These are phyloP conservation scores for Uromyces viciae-fabae DNA, from an alignment of 1,284 basidiomycete species.

Conservation along the genomic window DNA sequence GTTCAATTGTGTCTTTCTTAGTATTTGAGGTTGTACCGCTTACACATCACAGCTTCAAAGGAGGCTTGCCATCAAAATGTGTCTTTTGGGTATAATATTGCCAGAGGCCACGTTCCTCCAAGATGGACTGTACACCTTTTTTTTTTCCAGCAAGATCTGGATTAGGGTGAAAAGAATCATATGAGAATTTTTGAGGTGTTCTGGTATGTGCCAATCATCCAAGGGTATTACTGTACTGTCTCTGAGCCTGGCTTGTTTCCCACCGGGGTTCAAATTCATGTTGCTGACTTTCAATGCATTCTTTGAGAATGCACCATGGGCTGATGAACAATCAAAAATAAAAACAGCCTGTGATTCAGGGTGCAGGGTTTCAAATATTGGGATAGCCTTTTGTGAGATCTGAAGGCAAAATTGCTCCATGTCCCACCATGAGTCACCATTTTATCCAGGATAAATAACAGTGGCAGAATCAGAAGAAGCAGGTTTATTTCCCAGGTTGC, in stretches of 20 bases:
- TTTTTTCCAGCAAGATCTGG: not conserved
- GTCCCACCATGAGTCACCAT: not conserved
- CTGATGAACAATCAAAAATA: not conserved
- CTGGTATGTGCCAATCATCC: not conserved
- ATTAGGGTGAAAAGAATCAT: not conserved
- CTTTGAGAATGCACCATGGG: not conserved
- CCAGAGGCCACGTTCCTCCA: not conserved
- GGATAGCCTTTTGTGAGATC: not conserved
- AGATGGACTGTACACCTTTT: not conserved
- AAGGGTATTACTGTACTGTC: not conserved
- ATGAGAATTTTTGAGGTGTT: not conserved
- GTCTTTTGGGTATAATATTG: not conserved
- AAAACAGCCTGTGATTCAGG: not conserved
- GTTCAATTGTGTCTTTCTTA: not conserved
- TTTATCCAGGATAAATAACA: too few species aligned
- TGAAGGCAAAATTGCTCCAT: conserved; percentile 10
- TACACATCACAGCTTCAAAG: not conserved
- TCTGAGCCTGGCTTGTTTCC: not conserved
- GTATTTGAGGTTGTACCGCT: not conserved
- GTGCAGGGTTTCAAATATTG: not conserved
- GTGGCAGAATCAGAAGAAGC: not conserved
- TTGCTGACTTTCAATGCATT: not conserved
- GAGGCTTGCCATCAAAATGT: not conserved
- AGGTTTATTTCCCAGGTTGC: not conserved
- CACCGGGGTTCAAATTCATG: not conserved